Evolutionary conservation across 306 rosid species (phyloP).

Genomic region (Comarum palustre): DNA sequence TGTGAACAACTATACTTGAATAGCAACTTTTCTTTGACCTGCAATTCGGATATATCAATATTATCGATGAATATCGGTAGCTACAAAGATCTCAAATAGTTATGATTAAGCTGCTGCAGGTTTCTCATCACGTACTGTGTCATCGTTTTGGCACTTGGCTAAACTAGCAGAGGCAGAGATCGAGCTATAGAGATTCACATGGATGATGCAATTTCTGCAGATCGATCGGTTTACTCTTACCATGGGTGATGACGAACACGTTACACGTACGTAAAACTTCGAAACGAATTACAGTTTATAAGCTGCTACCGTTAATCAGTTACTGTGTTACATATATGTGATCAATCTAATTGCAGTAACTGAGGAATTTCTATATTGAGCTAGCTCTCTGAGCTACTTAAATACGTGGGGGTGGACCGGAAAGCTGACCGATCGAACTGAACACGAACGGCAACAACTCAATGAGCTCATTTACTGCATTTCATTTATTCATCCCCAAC

Average conservation of each 20-base stretch:
- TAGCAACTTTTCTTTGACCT: conserved; percentile 3
- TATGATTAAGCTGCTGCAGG: not conserved
- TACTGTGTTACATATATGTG: not conserved
- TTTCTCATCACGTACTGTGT: not conserved
- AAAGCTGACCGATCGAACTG: not conserved
- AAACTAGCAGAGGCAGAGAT: not conserved
- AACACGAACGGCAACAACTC: conserved; percentile 5
- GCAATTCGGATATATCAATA: not conserved
- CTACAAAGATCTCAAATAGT: not conserved
- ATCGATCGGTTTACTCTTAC: not conserved
- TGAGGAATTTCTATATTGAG: not conserved
- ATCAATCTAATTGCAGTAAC: no score
- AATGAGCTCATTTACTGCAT: not conserved
- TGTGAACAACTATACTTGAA: not conserved
- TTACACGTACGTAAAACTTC: not conserved
- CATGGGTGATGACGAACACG: not conserved
- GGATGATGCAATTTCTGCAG: not conserved
- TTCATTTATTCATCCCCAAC: not conserved
- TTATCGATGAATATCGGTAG: not conserved
- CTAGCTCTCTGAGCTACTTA: not conserved
- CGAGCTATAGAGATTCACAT: not conserved
- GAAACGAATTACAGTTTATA: not conserved
- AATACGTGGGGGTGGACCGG: not conserved
- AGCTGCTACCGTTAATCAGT: not conserved
- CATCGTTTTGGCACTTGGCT: conserved; percentile 12